Evolutionary conservation across 805 yeast species (phyloP), one percentile per base, ranked within the genome.

Genomic region (Zygosaccharomyces bailii): DNA sequence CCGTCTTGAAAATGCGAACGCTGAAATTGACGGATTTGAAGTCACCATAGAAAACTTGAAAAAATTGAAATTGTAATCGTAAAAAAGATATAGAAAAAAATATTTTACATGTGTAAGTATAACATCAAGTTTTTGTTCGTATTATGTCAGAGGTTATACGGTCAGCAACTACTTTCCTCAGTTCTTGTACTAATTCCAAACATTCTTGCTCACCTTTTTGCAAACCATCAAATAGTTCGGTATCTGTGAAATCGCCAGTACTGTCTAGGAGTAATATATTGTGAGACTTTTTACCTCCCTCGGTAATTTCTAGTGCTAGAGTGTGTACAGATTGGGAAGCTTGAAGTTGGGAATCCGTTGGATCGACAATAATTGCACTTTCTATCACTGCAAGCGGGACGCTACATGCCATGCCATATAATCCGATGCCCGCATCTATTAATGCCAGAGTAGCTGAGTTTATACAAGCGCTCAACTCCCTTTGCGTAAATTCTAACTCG

Each of bases 1-100:
- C 59, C 80, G 84, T 63, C 71, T 82, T 43, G 91, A 84, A 52
- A 82, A 79, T 57, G 75, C 79, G 48, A 64, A 69, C 51, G 96
- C 98, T 36, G 99, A 91, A 67, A 84, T 90, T 52, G 93, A 86
- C 60, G 95, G 96, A 55, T 77, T 87, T 59, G 82, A 86, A 61
- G 83, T 87, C 45, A 89, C 96, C 46, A 85, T 93, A 63, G 78
- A 76, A 29, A 85, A 87, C 64, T 81, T 91, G 66, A 86, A 89
- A 70, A 82, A 80, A 63, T 76, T 89, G 65, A 85, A 84, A 71
- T 23, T 37, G 27, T 37, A 16, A 17, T 25, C 21, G 21, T 24
- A 13, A 10, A 23, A 37, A 17, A 16, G 17, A 25, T 25, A 37
- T 24, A 37, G 27, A 35, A 2, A 35, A 34, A n/a, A n/a, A n/a